These are phyloP conservation scores for Fusarium pseudograminearum DNA, from an alignment of 2,329 filamentous ascomycete species.

Conservation along the genomic window DNA sequence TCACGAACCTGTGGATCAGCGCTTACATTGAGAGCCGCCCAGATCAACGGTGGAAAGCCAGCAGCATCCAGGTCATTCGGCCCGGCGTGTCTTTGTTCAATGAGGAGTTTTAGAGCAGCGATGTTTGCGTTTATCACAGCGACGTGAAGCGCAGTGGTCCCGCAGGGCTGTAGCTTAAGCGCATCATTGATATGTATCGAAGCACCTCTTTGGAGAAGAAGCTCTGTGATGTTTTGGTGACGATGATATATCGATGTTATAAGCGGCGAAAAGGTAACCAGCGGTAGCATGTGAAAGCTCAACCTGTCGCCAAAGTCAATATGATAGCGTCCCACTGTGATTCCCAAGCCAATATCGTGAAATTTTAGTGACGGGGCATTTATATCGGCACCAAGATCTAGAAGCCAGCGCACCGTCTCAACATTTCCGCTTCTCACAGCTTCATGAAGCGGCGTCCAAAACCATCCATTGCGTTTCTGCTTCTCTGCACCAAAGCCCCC, in stretches of 20 bases:
- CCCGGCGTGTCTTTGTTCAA: constrained; percentile 18
- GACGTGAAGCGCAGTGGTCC: constrained; percentile 24
- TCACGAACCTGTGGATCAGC: background rate
- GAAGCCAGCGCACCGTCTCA: constrained; percentile 15
- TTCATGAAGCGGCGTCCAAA: constrained; percentile 7
- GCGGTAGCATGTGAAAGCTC: constrained; percentile 13
- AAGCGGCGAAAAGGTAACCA: constrained; percentile 25
- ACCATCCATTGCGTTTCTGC: constrained; percentile 6
- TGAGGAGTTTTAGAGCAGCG: constrained; percentile 3
- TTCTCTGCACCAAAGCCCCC: background rate
- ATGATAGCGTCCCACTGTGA: constrained; percentile 2
- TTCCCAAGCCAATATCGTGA: background rate
- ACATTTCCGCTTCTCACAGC: constrained; percentile 3
- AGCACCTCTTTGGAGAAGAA: constrained; percentile 21
- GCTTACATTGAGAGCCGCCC: constrained; percentile 20
- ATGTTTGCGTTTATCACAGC: constrained; percentile 23
- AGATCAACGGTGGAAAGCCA: constrained; percentile 27
- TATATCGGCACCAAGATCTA: constrained; percentile 14
- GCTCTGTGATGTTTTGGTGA: background rate
- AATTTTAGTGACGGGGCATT: constrained; percentile 10
- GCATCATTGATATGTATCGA: constrained; percentile 21
- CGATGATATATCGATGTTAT: constrained; percentile 17
- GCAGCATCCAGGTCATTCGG: constrained; percentile 25
- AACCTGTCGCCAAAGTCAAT: constrained; percentile 24
- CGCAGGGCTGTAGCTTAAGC: background rate